A percentile compares a stretch with the other conserved stretches of the same genome.
Conservation (phyloP, 306 rosid genomes). For the Citrullus amarus region DNA sequence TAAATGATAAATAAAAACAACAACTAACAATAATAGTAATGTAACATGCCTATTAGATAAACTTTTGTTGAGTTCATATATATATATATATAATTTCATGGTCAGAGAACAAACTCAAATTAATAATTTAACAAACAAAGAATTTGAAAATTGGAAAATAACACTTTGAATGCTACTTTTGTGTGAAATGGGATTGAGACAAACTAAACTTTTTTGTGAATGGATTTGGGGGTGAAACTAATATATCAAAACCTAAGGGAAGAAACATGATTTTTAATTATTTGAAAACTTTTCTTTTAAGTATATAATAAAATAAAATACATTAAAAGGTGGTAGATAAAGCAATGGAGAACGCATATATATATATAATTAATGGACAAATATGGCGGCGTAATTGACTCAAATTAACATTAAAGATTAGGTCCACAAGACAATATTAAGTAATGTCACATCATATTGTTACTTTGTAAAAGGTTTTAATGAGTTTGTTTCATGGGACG, state of each 20-base stretch:
- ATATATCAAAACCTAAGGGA: background rate
- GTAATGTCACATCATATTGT: background rate
- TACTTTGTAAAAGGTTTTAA: background rate
- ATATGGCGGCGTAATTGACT: constrained; percentile 7
- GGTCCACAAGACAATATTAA: background rate
- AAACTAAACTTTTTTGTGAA: background rate
- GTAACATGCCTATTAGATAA: too few species aligned
- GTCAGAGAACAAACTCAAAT: background rate
- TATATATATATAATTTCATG: background rate
- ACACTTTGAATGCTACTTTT: background rate
- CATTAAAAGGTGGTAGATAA: background rate
- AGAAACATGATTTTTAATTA: background rate
- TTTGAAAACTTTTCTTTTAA: background rate
- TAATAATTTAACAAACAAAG: background rate
- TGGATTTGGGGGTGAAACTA: background rate
- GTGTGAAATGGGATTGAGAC: background rate
- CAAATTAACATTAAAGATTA: background rate
- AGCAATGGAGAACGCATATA: background rate
- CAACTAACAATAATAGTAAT: too few species aligned
- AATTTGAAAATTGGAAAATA: background rate
- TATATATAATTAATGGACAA: background rate
- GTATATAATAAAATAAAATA: background rate
- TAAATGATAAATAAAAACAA: too few species aligned
- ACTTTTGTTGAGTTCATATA: too few species aligned
- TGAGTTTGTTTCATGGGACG: background rate